Base-by-base conservation (phyloP, 306 rosid species). In the Sechiopsis laciniata region DNA sequence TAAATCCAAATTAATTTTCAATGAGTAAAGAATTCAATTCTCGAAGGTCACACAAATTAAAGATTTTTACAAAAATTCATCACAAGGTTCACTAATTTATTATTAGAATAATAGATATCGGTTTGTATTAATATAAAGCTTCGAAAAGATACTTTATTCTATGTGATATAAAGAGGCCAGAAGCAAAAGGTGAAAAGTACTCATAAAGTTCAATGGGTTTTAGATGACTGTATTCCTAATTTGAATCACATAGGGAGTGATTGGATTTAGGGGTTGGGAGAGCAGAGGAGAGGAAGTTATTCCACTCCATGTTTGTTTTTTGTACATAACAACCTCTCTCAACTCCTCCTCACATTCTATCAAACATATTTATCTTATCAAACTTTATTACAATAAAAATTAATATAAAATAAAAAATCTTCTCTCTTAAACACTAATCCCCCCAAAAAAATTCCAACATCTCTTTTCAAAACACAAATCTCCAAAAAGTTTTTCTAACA, bases 171-270 rank as follows among this genome's bases (percentile, higher is more conserved):
- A n/a, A n/a, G n/a, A n/a, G n/a, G n/a, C n/a, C n/a, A 13, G 48
- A 32, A 22, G 48, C 50, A 32, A 63, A 35, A 35, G 24, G 50
- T 35, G 51, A 63, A 35, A 15, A 63, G 37, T 37, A 62, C 48
- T 15, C 21, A 13, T 24, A 62, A 61, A 61, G 21, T 2, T 61
- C 46, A 5, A 4, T 62, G 6, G 68, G 50, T 32, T 62, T 59
- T 59, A 58, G 48, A 62, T 62, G 48, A 37, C 6, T 32, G n/a
- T 61, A 17, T 61, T 61, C 19, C n/a, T 32, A 61, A 61, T 61
- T 61, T 29, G 14, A 32, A 29, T n/a, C 32, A 14, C 67, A 29
- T 29, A 61, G 14, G 7, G n/a, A n/a, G n/a, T n/a, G n/a, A n/a
- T n/a, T n/a, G n/a, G n/a, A n/a, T n/a, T n/a, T n/a, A n/a, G n/a